Percentiles rank a stretch among this genome's conserved stretches.
Conservation (phyloP, 2,329 filamentous ascomycete genomes). For the Trichoderma cornu-damae region DNA sequence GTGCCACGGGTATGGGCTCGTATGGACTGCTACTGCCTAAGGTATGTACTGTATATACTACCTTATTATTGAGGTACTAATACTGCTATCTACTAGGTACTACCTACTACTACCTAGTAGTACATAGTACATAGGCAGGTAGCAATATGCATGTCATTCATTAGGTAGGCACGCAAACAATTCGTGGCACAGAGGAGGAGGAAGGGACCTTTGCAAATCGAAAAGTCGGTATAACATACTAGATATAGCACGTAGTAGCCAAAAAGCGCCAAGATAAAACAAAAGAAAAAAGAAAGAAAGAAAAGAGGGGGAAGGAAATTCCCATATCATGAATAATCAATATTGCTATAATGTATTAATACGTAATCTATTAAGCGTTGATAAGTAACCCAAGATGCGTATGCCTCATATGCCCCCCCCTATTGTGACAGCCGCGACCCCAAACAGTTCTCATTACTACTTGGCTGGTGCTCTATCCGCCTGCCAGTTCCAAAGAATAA, state of each 20-base stretch:
- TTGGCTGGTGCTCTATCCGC: conserved; percentile 9
- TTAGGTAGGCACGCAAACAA: no score
- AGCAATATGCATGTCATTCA: no score
- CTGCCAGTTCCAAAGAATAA: conserved; percentile 5
- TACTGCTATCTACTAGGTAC: no score
- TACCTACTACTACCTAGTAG: no score
- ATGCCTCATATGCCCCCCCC: conserved; percentile 14
- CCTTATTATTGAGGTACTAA: no score
- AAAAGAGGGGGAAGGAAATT: not conserved
- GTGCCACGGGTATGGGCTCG: not conserved
- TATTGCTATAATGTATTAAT: conserved; percentile 13
- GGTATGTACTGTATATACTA: no score
- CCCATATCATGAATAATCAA: conserved; percentile 4
- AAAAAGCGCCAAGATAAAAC: no score
- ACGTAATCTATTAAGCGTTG: conserved; percentile 16
- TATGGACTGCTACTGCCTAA: not conserved
- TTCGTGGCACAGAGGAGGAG: no score
- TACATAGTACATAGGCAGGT: no score
- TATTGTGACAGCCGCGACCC: conserved; percentile 3
- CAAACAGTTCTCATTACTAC: conserved; percentile 11
- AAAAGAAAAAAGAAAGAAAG: not conserved
- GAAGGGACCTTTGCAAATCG: no score
- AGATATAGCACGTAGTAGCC: no score
- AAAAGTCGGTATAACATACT: no score
- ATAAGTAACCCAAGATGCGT: conserved; percentile 17